phyloP scores from a whole-genome alignment of 768 basidiomycete genomes.

The Leucosporidium yakuticum region DNA sequence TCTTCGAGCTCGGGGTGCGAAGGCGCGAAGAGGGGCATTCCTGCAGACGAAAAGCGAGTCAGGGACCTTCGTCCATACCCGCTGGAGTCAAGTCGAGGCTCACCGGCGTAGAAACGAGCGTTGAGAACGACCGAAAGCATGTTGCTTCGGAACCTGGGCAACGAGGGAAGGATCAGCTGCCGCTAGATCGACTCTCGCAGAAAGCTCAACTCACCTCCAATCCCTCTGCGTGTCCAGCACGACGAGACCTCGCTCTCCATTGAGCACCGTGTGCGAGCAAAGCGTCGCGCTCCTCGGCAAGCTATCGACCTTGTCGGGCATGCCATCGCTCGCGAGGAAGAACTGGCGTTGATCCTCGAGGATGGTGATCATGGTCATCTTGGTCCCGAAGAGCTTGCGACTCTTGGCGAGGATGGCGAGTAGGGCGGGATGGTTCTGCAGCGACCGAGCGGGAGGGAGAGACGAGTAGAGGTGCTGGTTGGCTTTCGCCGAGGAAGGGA shows the following conservation, averaged over 20 bases:
- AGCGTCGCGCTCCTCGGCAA: constrained; percentile 9
- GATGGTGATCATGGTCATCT: neutral
- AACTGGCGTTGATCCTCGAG: constrained; percentile 5
- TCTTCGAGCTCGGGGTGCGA: constrained; percentile 9
- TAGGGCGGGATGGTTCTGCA: constrained; percentile 8
- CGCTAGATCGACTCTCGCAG: neutral
- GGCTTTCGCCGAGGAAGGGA: neutral
- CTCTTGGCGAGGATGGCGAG: neutral
- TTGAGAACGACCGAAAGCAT: constrained; percentile 8
- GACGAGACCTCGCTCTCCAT: constrained; percentile 21
- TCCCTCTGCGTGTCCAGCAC: constrained; percentile 19
- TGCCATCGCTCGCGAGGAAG: neutral
- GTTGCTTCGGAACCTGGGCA: constrained; percentile 5
- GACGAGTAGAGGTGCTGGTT: neutral
- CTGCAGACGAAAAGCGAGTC: neutral
- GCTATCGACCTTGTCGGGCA: neutral
- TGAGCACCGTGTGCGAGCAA: constrained; percentile 24
- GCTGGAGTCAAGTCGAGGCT: too few relatives aligned
- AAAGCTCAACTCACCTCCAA: constrained; percentile 17
- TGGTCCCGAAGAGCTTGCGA: constrained; percentile 1
- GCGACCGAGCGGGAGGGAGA: neutral
- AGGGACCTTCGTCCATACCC: too few relatives aligned
- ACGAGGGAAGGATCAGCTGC: neutral
- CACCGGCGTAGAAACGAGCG: constrained; percentile 21
- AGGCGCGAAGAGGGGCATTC: constrained; percentile 26